Base-by-base conservation (phyloP, 441 rosid genomes). In the Erodium texanum region DNA sequence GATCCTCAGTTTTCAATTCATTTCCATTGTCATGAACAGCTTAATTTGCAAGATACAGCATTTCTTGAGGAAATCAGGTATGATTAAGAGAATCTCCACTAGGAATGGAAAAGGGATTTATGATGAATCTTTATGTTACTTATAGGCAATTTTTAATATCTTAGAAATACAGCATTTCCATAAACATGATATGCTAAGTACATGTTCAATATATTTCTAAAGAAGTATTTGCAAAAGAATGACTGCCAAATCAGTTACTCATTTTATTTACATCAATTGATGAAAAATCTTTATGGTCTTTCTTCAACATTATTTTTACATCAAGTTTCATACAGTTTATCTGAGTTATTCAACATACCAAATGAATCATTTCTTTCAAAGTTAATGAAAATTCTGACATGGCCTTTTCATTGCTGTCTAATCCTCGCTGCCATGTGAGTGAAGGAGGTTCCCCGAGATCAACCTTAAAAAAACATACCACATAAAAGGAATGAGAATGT, bases 361-460 rank as follows among this genome's bases (percentile, higher is more conserved):
- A 29, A 12, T 79, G 85, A 23, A 90, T 65, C 63, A 68, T 87
- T 73, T 93, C 97, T 70, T 81, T 80, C 71, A 80, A 78, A 69
- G 71, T 81, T 66, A 93, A 62, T 45, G 72, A 62, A 78, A 93
- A 90, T 62, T 24, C 68, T 9, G 75, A 70, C 67, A 80, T 91
- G 73, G 54, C 69, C 73, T 68, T 74, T 71, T 38, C 74, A 34
- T 77, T 77, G 27, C 77, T 64, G 64, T 82, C 68, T 70, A 90
- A 66, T 70, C 84, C 87, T 62, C 96, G 79, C 74, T 84, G 84
- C 98, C 97, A 93, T 65, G 98, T 87, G 72, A 89, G 81, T 41
- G 87, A 32, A 63, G 91, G 81, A 66, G 93, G 96, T 75, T 83
- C 81, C 59, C 76, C 87, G 2, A 89, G 86, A 71, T 87, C 85